These are phyloP conservation scores for Emmonsiellopsis sp. DNA, from an alignment of 2,329 filamentous ascomycete species.

Conservation along the genomic window DNA sequence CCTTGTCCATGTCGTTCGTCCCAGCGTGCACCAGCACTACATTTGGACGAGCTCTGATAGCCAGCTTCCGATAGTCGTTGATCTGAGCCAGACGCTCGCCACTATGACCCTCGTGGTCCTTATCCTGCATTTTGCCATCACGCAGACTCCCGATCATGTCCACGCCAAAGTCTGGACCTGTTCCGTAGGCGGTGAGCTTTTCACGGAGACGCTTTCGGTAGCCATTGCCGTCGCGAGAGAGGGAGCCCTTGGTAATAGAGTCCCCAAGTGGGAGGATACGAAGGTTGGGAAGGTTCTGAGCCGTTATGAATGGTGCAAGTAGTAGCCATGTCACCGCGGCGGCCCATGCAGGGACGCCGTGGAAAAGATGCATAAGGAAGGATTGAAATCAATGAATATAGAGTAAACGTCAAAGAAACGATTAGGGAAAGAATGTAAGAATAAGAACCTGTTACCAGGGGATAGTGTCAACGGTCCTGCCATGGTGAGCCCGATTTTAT, in stretches of 20 bases:
- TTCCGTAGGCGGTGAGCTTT: slow-evolving; percentile 14
- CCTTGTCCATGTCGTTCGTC: slow-evolving; percentile 21
- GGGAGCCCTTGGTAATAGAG: slow-evolving; percentile 22
- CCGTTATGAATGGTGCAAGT: too few species aligned
- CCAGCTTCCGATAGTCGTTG: background rate
- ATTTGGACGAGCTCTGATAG: slow-evolving; percentile 17
- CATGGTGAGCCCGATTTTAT: too few species aligned
- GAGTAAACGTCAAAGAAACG: too few species aligned
- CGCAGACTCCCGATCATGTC: background rate
- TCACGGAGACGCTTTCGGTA: slow-evolving; percentile 22
- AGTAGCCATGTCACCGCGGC: too few species aligned
- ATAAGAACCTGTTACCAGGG: too few species aligned
- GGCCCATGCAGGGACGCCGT: too few species aligned
- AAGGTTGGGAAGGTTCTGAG: too few species aligned
- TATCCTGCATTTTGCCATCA: slow-evolving; percentile 19
- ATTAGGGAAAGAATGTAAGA: too few species aligned
- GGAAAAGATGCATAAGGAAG: too few species aligned
- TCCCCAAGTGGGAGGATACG: slow-evolving; percentile 21
- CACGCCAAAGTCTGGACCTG: slow-evolving; percentile 2
- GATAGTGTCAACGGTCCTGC: too few species aligned
- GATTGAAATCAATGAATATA: too few species aligned
- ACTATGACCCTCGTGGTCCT: slow-evolving; percentile 13
- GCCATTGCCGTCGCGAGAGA: slow-evolving; percentile 20
- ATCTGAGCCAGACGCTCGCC: background rate
- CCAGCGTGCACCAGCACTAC: slow-evolving; percentile 22